A percentile compares a stretch with the other conserved stretches of the same genome.
phyloP scores from a whole-genome alignment of 139 green algal species.

The Auxenochlorella protothecoides region DNA sequence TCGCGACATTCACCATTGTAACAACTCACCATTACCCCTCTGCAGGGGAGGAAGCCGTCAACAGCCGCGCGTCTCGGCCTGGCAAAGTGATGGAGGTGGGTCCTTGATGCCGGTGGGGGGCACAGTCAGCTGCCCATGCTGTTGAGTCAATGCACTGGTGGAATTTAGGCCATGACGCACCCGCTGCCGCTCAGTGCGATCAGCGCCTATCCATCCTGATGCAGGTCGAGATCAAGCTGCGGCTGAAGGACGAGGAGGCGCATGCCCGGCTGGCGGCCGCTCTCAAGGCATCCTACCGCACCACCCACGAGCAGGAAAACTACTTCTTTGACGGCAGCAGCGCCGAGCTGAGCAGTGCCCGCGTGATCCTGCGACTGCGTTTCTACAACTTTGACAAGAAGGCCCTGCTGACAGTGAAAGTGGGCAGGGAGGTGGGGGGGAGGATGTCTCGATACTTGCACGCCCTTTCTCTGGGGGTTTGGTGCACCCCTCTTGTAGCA shows the following conservation, averaged over 20 bases:
- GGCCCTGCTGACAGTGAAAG: conserved; percentile 79
- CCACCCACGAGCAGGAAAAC: conserved; percentile 30
- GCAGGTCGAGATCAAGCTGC: conserved; percentile 91
- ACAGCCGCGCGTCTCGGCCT: conserved; percentile 18
- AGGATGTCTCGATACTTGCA: conserved; percentile 11
- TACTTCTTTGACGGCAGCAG: too few relatives aligned
- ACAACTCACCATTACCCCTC: neutral
- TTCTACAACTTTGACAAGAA: conserved; percentile 74
- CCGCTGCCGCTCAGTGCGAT: too few relatives aligned
- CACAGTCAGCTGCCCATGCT: neutral
- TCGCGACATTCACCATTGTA: too few relatives aligned
- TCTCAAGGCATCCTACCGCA: conserved; percentile 29
- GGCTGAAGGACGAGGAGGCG: conserved; percentile 47
- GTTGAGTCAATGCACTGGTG: neutral
- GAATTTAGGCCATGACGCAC: too few relatives aligned
- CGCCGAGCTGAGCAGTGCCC: conserved; percentile 57
- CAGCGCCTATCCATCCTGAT: neutral
- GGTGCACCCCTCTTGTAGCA: too few relatives aligned
- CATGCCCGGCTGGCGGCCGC: conserved; percentile 49
- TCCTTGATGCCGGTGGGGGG: neutral
- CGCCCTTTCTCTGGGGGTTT: too few relatives aligned
- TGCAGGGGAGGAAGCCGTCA: conserved; percentile 13
- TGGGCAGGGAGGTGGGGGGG: conserved; percentile 1
- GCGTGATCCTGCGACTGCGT: conserved; percentile 64
- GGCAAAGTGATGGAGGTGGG: conserved; percentile 12